Base-by-base conservation (phyloP, 2,329 filamentous ascomycete species). In the Gliomastix tumulicola region DNA sequence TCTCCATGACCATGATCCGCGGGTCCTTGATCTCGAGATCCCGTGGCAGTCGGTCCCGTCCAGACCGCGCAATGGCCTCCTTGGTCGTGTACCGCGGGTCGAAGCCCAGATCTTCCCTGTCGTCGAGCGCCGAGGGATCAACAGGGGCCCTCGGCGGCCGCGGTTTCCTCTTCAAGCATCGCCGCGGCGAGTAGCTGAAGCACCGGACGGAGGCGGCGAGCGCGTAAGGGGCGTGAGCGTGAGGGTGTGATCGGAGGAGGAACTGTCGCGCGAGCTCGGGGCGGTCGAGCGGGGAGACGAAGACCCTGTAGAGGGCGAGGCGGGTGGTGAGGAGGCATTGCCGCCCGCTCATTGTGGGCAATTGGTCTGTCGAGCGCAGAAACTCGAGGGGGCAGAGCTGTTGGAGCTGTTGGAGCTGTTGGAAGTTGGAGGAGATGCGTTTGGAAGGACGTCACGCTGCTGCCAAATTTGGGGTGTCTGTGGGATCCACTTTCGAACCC, bases 281-380 rank as follows among this genome's bases (percentile, higher is more conserved):
- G 30, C 42, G 49, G 37, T 57, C 51, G 43, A 51, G 47, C 35
- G 57, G 57, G 32, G 56, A 54, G 45, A 72, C 44, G 44, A 74
- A 70, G 33, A 71, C 63, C 36, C 62, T 57, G 32, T 65, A 60
- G 6, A 76, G 62, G 41, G 68, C 66, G 23, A 56, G 47, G n/a
- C 63, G 60, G n/a, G n/a, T n/a, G n/a, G n/a, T n/a, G n/a, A n/a
- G n/a, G n/a, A n/a, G n/a, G n/a, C n/a, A n/a, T n/a, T n/a, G n/a
- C n/a, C n/a, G n/a, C n/a, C n/a, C n/a, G n/a, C n/a, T n/a, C n/a
- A n/a, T n/a, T n/a, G n/a, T n/a, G n/a, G n/a, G n/a, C n/a, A n/a
- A n/a, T n/a, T n/a, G n/a, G n/a, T n/a, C n/a, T n/a, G n/a, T n/a
- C n/a, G n/a, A n/a, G n/a, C n/a, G n/a, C n/a, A n/a, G n/a, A n/a